Evolutionary conservation across 768 basidiomycete genomes (phyloP).

Genomic region (Pleurotus djamor): DNA sequence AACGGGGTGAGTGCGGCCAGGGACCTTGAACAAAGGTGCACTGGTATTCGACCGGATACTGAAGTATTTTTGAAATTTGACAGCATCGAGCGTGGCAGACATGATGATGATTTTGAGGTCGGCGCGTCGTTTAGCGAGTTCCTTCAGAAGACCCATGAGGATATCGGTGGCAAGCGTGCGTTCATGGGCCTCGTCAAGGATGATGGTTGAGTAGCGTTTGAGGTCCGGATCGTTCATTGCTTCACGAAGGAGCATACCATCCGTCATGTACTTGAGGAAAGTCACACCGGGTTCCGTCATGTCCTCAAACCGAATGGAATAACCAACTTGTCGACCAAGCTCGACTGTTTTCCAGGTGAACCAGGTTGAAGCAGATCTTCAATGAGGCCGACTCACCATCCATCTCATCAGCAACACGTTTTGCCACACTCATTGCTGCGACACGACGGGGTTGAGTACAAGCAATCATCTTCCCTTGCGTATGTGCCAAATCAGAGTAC

Average conservation of each 20-base stretch:
- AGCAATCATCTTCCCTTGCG: slow-evolving; percentile 85
- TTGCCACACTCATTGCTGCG: slow-evolving; percentile 96
- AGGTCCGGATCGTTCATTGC: slow-evolving; percentile 96
- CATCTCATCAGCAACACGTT: slow-evolving; percentile 98
- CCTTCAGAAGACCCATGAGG: slow-evolving; percentile 94
- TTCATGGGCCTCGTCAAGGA: slow-evolving; percentile 98
- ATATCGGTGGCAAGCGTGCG: slow-evolving; percentile 97
- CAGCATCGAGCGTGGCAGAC: slow-evolving; percentile 95
- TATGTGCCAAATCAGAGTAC: slow-evolving; percentile 89
- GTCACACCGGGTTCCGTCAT: slow-evolving; percentile 89
- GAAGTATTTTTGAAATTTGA: slow-evolving; percentile 98
- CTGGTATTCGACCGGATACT: slow-evolving; percentile 38
- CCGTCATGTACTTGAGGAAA: slow-evolving; percentile 99
- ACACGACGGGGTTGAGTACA: slow-evolving; percentile 97
- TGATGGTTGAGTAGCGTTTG: slow-evolving; percentile 92
- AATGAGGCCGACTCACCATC: slow-evolving; percentile 53
- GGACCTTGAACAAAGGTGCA: slow-evolving; percentile 87
- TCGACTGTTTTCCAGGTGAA: slow-evolving; percentile 48
- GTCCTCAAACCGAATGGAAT: slow-evolving; percentile 98
- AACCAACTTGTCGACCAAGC: slow-evolving; percentile 94
- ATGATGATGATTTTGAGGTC: slow-evolving; percentile 98
- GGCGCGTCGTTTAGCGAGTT: slow-evolving; percentile 70
- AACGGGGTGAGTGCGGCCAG: slow-evolving; percentile 92
- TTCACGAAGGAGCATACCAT: slow-evolving; percentile 98
- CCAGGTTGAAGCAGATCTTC: background rate